Evolutionary conservation across 495 filamentous ascomycete genomes (phyloP).

Genomic region (Aspergillus bridgeri): DNA sequence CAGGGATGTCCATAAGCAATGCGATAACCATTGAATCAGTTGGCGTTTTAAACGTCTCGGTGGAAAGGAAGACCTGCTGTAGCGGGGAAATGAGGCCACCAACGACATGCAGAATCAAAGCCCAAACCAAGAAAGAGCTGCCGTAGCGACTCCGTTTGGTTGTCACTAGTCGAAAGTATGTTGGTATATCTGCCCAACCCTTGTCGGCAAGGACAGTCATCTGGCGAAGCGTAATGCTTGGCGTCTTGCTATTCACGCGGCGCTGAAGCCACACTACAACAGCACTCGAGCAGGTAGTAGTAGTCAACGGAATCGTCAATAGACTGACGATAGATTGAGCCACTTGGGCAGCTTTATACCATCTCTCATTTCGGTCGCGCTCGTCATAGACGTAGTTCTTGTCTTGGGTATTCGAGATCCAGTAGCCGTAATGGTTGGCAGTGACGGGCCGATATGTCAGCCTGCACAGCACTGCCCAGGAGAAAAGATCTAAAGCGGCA

Average conservation of each 20-base stretch:
- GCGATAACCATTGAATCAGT: not conserved
- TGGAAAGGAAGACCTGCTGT: constrained; percentile 19
- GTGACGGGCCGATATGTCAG: too few species aligned
- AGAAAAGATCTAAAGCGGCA: too few species aligned
- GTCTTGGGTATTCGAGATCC: too few species aligned
- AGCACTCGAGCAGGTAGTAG: constrained; percentile 25
- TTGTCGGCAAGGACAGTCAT: constrained; percentile 24
- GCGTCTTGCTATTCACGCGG: too few species aligned
- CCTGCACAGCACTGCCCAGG: too few species aligned
- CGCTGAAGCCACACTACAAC: constrained; percentile 27
- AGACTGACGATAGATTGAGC: constrained; percentile 20
- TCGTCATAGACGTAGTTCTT: too few species aligned
- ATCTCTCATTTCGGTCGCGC: constrained; percentile 27
- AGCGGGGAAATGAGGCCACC: constrained; percentile 22
- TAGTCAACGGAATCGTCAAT: constrained; percentile 27
- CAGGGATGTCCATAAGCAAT: not conserved
- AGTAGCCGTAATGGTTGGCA: too few species aligned
- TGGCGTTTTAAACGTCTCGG: constrained; percentile 17
- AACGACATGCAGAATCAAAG: constrained; percentile 17
- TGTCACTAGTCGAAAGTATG: constrained; percentile 1
- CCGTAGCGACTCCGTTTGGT: constrained; percentile 9
- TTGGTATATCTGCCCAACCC: constrained; percentile 23
- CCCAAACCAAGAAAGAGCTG: constrained; percentile 18
- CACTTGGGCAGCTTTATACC: constrained; percentile 22
- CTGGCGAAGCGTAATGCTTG: constrained; percentile 18